phyloP scores from a whole-genome alignment of 2,329 filamentous ascomycete genomes.

The Tolypocladium nubicola region DNA sequence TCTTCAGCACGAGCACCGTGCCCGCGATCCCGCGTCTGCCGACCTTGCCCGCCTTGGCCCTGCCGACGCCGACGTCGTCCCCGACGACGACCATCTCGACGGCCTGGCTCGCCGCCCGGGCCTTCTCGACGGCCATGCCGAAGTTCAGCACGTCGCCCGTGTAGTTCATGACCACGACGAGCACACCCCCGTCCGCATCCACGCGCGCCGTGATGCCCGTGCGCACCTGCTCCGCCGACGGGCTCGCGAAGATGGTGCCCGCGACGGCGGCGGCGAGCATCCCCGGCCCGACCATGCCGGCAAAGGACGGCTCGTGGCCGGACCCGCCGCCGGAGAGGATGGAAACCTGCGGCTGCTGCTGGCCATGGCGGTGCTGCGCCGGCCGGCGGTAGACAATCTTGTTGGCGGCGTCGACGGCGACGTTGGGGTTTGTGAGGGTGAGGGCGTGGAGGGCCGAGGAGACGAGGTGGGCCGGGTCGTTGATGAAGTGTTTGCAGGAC shows the following conservation, averaged over 20 bases:
- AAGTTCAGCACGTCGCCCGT: constrained; percentile 87
- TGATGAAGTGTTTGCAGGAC: constrained; percentile 77
- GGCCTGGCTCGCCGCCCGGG: constrained; percentile 63
- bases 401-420: constrained; percentile 67
- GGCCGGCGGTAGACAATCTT: constrained; percentile 74
- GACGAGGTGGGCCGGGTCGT: constrained; percentile 72
- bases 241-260: constrained; percentile 78
- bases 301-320: constrained; percentile 84
- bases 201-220: constrained; percentile 65
- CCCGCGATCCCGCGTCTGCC: constrained; percentile 85
- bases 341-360: constrained; percentile 51
- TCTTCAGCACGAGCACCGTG: constrained; percentile 85
- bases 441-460: constrained; percentile 64
- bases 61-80: constrained; percentile 84
- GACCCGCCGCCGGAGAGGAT: constrained; percentile 82
- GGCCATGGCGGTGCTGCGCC: constrained; percentile 14
- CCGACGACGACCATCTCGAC: constrained; percentile 88
- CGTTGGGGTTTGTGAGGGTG: constrained; percentile 73
- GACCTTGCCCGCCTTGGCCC: constrained; percentile 77
- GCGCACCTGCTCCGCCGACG: constrained; percentile 72
- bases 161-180: constrained; percentile 95
- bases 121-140: constrained; percentile 87
- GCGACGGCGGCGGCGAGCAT: constrained; percentile 74
- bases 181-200: constrained; percentile 59
- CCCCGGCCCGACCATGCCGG: constrained; percentile 73